phyloP scores from a whole-genome alignment of 2,329 filamentous ascomycete species.

The Penicillium sp. region DNA sequence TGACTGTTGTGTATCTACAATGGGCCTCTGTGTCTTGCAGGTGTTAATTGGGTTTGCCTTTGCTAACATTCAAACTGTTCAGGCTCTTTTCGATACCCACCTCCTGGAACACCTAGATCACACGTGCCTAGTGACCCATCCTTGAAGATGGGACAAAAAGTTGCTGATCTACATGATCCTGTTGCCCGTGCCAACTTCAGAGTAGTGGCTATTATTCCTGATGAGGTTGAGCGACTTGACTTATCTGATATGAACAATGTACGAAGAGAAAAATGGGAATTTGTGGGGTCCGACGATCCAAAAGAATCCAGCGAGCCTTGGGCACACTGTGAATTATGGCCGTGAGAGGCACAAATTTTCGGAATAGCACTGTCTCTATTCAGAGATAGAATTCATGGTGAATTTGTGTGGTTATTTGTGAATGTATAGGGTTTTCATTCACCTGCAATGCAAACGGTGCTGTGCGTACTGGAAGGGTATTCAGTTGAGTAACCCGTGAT shows the following conservation, averaged over 20 bases:
- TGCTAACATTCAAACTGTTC: neutral
- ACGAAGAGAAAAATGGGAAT: slow-evolving; percentile 67
- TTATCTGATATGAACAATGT: slow-evolving; percentile 65
- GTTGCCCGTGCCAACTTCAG: slow-evolving; percentile 75
- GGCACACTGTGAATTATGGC: slow-evolving; percentile 71
- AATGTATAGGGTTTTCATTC: no score
- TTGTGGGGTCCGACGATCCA: slow-evolving; percentile 23
- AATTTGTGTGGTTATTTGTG: neutral
- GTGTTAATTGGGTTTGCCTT: neutral
- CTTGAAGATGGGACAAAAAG: slow-evolving; percentile 60
- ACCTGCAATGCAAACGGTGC: no score
- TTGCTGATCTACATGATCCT: slow-evolving; percentile 68
- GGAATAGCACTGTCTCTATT: neutral
- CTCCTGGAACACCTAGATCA: slow-evolving; percentile 63
- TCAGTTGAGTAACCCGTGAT: neutral
- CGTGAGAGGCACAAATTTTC: slow-evolving; percentile 29
- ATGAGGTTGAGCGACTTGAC: slow-evolving; percentile 74
- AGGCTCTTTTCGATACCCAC: slow-evolving; percentile 71
- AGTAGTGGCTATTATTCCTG: slow-evolving; percentile 81
- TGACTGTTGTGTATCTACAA: neutral
- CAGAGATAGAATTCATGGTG: neutral
- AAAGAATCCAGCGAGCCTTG: slow-evolving; percentile 52
- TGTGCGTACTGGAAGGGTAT: neutral
- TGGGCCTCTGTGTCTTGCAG: neutral
- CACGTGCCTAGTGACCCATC: slow-evolving; percentile 48